Base-by-base conservation (phyloP, 352 stramenopile species). In the Pythium apleroticum region DNA sequence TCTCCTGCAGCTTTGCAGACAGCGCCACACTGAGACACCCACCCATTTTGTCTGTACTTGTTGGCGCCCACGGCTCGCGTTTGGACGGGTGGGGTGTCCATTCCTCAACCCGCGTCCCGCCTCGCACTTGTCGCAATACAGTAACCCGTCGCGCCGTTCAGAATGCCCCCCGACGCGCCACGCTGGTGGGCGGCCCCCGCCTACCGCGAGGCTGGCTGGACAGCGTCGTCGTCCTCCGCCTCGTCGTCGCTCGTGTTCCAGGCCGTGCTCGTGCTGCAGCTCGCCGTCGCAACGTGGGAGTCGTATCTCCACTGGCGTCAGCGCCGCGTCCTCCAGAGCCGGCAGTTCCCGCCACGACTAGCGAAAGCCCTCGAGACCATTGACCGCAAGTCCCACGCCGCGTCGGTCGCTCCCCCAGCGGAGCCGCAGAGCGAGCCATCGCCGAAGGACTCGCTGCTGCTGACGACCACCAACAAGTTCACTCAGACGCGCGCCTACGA, bases 291-390 rank as follows among this genome's bases (percentile, higher is more conserved):
- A 63, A 54, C 89, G 0, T 93, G 97, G 28, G 95, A 98, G 78
- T 93, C 84, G 53, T 97, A 97, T 62, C 71, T 98, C 28, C 88
- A 98, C 72, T 69, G 89, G n/a, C 84, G 84, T 4, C 96, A 99
- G 75, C 91, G 97, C 65, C 72, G 64, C 20, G 89, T 91, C 35
- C 90, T 98, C 50, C 71, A 96, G 63, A 85, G 95, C 56, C 91
- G 69, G 20, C 57, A 68, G 15, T 86, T 93, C 49, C 87, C 87
- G 1, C 52, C 64, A 27, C 66, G 71, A 27, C 66, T 97, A n/a
- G 61, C 75, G 4, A 62, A 77, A 48, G 79, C 78, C 4, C 79
- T 90, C 27, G 52, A 72, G 37, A 70, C 60, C 0, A 70, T 87
- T 9, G 77, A 45, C 52, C 8, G 20, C 17, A 58, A 22, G n/a